These are phyloP conservation scores for Cerioporus squamosus DNA, from an alignment of 1,284 basidiomycete genomes.

Conservation along the genomic window DNA sequence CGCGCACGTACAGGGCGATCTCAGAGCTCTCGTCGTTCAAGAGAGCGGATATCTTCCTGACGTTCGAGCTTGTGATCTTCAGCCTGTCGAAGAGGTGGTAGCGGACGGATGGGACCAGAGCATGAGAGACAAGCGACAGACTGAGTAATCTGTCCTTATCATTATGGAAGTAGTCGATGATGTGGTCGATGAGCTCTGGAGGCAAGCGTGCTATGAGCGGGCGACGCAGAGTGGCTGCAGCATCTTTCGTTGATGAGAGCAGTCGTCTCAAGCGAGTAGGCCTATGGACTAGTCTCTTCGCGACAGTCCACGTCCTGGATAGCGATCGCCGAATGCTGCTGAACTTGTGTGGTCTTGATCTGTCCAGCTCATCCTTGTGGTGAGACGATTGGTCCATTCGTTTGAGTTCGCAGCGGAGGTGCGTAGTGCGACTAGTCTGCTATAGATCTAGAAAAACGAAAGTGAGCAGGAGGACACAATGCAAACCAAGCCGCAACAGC, in stretches of 20 bases:
- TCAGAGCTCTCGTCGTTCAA: conserved; percentile 7
- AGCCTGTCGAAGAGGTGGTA: conserved; percentile 19
- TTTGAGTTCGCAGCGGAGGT: too few species aligned
- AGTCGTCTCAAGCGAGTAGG: neutral
- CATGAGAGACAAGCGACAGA: conserved; percentile 23
- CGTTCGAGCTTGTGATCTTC: conserved; percentile 7
- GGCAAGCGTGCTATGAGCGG: conserved; percentile 10
- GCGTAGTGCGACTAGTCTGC: too few species aligned
- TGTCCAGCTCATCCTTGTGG: neutral
- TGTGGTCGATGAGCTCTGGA: conserved; percentile 31
- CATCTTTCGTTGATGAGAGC: too few species aligned
- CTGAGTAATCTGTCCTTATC: conserved; percentile 25
- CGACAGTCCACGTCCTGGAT: conserved; percentile 1
- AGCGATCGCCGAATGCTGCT: neutral
- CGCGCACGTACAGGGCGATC: conserved; percentile 12
- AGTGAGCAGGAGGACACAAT: too few species aligned
- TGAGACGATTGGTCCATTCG: neutral
- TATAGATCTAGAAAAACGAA: too few species aligned
- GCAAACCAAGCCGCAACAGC: too few species aligned
- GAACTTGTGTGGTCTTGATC: neutral
- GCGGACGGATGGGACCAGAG: conserved; percentile 8
- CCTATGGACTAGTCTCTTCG: neutral
- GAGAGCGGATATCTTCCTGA: neutral
- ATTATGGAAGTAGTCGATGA: conserved; percentile 31
- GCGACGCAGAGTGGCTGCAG: too few species aligned